Evolutionary conservation across 2,329 filamentous ascomycete species (phyloP), one percentile per base, ranked within the genome.

Genomic region (Diaporthe vaccinii): DNA sequence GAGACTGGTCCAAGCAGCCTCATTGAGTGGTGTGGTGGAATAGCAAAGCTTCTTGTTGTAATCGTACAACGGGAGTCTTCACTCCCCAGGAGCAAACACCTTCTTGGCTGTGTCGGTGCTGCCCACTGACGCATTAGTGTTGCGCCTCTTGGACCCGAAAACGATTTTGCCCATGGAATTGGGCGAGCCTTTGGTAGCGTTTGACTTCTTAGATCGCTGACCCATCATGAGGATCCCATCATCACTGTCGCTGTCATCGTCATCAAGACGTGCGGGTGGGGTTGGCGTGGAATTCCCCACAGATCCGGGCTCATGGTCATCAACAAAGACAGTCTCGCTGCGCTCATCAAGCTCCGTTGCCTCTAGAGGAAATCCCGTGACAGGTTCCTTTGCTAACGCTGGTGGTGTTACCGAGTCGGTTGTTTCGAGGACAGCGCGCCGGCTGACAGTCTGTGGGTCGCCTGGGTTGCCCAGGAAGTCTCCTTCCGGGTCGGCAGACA

Each of bases 51-150:
- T 46, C 17, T 41, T 44, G 51, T n/a, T n/a, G 53, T 49, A 55
- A 17, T 61, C 49, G 44, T 28, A 61, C 28, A 58, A 28, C 34
- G 49, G 25, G 12, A 51, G 62, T n/a, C 15, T 65, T 78, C 71
- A 80, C 77, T 82, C 84, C 76, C 82, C 82, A 76, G 84, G 81
- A 68, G 85, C 79, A 53, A 83, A 77, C 25, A 90, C 80, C 80
- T 91, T 91, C 83, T 91, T 92, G 53, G 91, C 91, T 58, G 91
- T 93, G 78, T 92, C 91, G 1, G 89, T 91, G 80, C 90, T 92
- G 44, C 88, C 89, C 39, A 90, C 88, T 78, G 89, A 91, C 1
- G 88, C 89, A 78, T 91, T 90, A 0, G 91, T 92, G 78, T 91
- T 89, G 44, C 91, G 87, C 74, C 91, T 85, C 76, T 84, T 84